A percentile compares a stretch with the other conserved stretches of the same genome.
These are phyloP conservation scores for Beauveria asiatica DNA, from an alignment of 2,329 filamentous ascomycete genomes.

Conservation along the genomic window DNA sequence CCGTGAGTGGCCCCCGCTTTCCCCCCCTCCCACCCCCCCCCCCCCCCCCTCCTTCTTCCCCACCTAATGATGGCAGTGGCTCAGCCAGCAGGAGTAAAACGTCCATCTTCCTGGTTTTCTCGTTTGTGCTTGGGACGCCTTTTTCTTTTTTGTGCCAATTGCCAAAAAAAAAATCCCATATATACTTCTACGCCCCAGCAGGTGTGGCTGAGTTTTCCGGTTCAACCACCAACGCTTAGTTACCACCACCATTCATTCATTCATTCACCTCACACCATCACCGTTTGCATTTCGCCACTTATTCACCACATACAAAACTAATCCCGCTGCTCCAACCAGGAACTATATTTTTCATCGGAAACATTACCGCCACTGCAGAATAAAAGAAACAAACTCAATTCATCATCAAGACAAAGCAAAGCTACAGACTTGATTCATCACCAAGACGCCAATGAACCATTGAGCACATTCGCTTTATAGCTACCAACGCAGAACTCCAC, in stretches of 20 bases:
- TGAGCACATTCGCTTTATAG: not conserved
- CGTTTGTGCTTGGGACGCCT: not conserved
- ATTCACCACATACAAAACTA: not conserved
- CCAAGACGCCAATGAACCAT: not conserved
- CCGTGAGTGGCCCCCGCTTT: not conserved
- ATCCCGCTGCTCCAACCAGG: not conserved
- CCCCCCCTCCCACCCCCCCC: not conserved
- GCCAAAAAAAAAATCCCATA: conserved; percentile 1
- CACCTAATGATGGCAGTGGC: not conserved
- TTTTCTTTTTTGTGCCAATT: not conserved
- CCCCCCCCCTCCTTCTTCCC: too few species aligned
- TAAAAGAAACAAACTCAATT: not conserved
- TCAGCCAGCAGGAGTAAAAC: not conserved
- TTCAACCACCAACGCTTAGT: not conserved
- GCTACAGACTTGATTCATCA: not conserved
- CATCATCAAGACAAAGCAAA: not conserved
- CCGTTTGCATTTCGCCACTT: not conserved
- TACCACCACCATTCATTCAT: not conserved
- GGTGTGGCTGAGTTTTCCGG: not conserved
- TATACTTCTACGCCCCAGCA: conserved; percentile 3
- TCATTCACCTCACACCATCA: not conserved
- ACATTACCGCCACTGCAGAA: not conserved
- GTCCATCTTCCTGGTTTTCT: conserved; percentile 2
- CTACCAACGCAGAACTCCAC: not conserved
- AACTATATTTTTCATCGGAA: not conserved